A percentile compares a stretch with the other conserved stretches of the same genome.
Evolutionary conservation across 2,329 filamentous ascomycete species (phyloP).

Genomic region (Exophiala calicioides): DNA sequence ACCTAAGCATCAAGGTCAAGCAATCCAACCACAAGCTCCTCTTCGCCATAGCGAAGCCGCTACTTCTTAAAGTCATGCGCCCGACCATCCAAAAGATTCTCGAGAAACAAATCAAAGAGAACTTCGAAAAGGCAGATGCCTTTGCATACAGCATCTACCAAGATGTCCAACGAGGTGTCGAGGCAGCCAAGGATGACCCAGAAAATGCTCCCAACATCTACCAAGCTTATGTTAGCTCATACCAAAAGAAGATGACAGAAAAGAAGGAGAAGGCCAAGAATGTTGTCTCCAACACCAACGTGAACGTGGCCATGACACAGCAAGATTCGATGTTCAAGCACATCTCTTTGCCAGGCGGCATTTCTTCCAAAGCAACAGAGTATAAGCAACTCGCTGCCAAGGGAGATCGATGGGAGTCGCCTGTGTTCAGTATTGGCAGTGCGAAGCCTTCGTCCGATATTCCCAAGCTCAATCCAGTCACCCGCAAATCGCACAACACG

Average conservation of each 20-base stretch:
- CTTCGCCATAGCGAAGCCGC: slow-evolving; percentile 81
- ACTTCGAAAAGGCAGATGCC: slow-evolving; percentile 72
- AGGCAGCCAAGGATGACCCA: slow-evolving; percentile 67
- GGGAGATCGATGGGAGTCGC: slow-evolving; percentile 92
- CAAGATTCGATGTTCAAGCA: slow-evolving; percentile 91
- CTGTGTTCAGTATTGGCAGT: slow-evolving; percentile 83
- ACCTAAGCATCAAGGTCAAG: slow-evolving; percentile 85
- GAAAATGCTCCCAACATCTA: slow-evolving; percentile 80
- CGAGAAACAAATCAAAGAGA: slow-evolving; percentile 85
- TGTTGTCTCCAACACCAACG: slow-evolving; percentile 64
- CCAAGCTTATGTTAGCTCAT: slow-evolving; percentile 75
- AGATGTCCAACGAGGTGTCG: slow-evolving; percentile 73
- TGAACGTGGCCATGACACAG: slow-evolving; percentile 81
- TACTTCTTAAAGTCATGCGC: slow-evolving; percentile 79
- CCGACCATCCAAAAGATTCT: slow-evolving; percentile 83
- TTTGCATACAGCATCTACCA: slow-evolving; percentile 75
- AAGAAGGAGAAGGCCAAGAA: slow-evolving; percentile 75
- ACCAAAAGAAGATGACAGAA: slow-evolving; percentile 71
- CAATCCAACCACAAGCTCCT: slow-evolving; percentile 93
- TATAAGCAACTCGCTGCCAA: slow-evolving; percentile 84
- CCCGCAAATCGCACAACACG: slow-evolving; percentile 60
- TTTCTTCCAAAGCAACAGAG: slow-evolving; percentile 90
- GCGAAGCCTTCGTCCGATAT: slow-evolving; percentile 73
- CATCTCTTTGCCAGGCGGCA: slow-evolving; percentile 80
- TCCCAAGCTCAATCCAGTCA: slow-evolving; percentile 57